These are phyloP conservation scores for Pharnaceum exiguum DNA, from an alignment of 148 eudicot species.

Conservation along the genomic window DNA sequence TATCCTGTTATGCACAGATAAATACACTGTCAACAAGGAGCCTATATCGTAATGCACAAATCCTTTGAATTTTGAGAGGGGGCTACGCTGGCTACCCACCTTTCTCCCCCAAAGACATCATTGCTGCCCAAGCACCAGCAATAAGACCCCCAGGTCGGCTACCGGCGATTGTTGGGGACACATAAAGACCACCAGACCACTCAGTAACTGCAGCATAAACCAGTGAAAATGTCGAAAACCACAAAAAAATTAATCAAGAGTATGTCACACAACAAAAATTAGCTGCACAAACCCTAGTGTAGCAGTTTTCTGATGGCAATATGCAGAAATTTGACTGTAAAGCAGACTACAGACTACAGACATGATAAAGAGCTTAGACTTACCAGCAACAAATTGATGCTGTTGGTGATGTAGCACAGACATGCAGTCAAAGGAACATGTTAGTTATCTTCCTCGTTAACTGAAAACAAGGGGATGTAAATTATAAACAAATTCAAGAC, in stretches of 20 bases:
- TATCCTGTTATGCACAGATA: constrained; percentile 47
- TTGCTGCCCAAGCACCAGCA: constrained; percentile 99
- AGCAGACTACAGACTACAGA: not conserved
- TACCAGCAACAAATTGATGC: constrained; percentile 99
- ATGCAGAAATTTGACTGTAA: not conserved
- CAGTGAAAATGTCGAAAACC: constrained; percentile 9
- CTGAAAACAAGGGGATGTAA: not conserved
- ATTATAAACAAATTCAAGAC: not conserved
- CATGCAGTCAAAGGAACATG: constrained; percentile 27
- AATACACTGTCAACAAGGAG: no score
- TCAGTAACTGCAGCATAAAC: constrained; percentile 69
- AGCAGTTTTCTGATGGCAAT: not conserved
- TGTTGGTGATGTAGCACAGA: constrained; percentile 30
- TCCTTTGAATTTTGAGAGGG: no score
- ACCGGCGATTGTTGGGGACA: constrained; percentile 96
- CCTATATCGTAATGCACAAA: no score
- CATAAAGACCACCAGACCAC: constrained; percentile 98
- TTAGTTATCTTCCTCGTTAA: constrained; percentile 18
- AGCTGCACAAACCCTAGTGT: not conserved
- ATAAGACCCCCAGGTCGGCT: constrained; percentile 94
- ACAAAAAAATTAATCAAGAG: not conserved
- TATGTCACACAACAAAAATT: not conserved
- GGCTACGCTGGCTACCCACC: constrained; percentile 32
- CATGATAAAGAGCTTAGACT: constrained; percentile 22
- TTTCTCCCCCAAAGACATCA: constrained; percentile 87